These are phyloP conservation scores for Amanita phalloides DNA, from an alignment of 768 basidiomycete species.

Conservation along the genomic window DNA sequence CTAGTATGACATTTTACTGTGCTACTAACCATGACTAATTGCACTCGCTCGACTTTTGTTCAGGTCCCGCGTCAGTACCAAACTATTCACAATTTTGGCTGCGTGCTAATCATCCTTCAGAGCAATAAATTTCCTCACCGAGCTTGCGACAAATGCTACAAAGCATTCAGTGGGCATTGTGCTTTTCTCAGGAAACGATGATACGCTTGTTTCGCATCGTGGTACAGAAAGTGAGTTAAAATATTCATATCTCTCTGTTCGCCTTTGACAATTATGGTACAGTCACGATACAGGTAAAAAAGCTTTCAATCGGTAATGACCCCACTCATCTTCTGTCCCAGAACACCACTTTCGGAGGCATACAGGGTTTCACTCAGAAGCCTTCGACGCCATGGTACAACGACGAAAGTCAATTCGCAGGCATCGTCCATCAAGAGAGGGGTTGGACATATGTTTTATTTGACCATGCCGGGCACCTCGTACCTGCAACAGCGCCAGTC, in stretches of 20 bases:
- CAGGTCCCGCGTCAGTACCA: conserved; percentile 24
- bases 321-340: conserved; percentile 13
- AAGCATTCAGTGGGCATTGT: conserved; percentile 39
- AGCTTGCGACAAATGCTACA: conserved; percentile 57
- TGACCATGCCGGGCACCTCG: conserved; percentile 30
- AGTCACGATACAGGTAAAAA: conserved; percentile 46
- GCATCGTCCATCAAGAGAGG: conserved; percentile 68
- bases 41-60: not conserved
- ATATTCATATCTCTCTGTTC: not conserved
- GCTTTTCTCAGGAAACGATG: conserved; percentile 61
- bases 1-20: conserved; percentile 18
- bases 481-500: conserved; percentile 23
- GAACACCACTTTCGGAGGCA: conserved; percentile 76
- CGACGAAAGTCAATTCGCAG: conserved; percentile 47
- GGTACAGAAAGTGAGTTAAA: conserved; percentile 45
- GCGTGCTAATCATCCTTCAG: conserved; percentile 17
- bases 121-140: conserved; percentile 52
- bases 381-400: conserved; percentile 63
- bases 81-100: not conserved
- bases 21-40: not conserved
- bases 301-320: not conserved
- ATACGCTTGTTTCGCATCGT: conserved; percentile 51
- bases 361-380: conserved; percentile 59
- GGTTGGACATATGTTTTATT: conserved; percentile 47
- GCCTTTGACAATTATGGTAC: conserved; percentile 3